These are phyloP conservation scores for Volutella citrinella DNA, from an alignment of 2,329 filamentous ascomycete species.

Conservation along the genomic window DNA sequence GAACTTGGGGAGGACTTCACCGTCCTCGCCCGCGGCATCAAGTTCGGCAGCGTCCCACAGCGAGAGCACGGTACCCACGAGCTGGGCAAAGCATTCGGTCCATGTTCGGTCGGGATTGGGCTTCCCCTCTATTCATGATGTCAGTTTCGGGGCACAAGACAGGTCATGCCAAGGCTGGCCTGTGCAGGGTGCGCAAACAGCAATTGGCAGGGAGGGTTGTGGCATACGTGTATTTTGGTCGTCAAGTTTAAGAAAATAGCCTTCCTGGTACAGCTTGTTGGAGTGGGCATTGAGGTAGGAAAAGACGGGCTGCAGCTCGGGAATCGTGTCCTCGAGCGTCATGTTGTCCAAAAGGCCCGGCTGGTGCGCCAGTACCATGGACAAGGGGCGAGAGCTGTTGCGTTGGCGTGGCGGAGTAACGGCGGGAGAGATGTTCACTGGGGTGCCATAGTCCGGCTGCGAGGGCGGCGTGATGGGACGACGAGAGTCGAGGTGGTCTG, in stretches of 20 bases:
- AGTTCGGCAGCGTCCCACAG: conserved; percentile 93
- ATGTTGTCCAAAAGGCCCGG: conserved; percentile 85
- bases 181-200: too few species aligned
- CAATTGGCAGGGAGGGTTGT: too few species aligned
- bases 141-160: too few species aligned
- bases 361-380: conserved; percentile 82
- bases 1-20: conserved; percentile 84
- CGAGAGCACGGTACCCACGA: conserved; percentile 91
- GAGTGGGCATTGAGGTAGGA: conserved; percentile 90
- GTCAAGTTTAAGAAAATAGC: conserved; percentile 95
- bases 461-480: conserved; percentile 38
- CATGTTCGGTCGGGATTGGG: conserved; percentile 84
- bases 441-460: conserved; percentile 40
- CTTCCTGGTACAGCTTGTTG: conserved; percentile 97
- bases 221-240: conserved; percentile 84
- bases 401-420: conserved; percentile 42
- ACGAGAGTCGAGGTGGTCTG: conserved; percentile 34
- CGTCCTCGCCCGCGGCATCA: conserved; percentile 80
- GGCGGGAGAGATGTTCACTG: conserved; percentile 41
- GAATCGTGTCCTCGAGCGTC: conserved; percentile 79
- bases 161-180: too few species aligned
- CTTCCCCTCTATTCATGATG: conserved; percentile 81
- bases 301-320: conserved; percentile 93
- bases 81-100: conserved; percentile 95
- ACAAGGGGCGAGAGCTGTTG: conserved; percentile 68